Base-by-base conservation (phyloP, 805 yeast species). In the Yarrowia deformans region DNA sequence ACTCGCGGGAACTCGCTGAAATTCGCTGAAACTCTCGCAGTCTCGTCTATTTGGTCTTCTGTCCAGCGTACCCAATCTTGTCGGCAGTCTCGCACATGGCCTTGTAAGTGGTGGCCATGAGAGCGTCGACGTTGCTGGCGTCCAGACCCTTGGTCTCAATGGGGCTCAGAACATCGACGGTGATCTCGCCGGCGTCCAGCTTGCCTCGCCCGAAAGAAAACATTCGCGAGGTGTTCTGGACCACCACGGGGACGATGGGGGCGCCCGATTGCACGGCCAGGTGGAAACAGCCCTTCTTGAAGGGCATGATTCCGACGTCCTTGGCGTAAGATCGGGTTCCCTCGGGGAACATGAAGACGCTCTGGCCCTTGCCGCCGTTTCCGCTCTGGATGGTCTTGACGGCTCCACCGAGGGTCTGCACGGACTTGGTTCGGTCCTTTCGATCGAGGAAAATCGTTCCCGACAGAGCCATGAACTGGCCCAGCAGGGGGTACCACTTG, bases 211-310 rank as follows among this genome's bases (percentile, higher is more conserved):
- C 84, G 63, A 89, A 79, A 75, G 86, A 85, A 81, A 90, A 84
- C 58, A 95, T 78, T 39, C 87, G 84, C 3, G 97, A 88, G 68
- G 97, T 91, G 81, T 95, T 95, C 40, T 94, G 86, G 10, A 91
- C 93, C 14, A 91, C 96, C 64, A 90, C 82, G 9, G 99, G 99
- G 32, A 95, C 86, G 64, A 95, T 83, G 19, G 98, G 98, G 45
- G 94, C 88, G 50, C 87, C 87, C 7, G 97, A 97, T 79, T 93
- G 97, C 72, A 90, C 90, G 8, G 99, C 99, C 76, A 95, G 84
- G 79, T 95, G 98, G 87, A 95, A 95, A 0, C 98, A 98, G 69
- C 99, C 99, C 77, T 95, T 95, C 79, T 95, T 95, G 81, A 95
- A 92, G 0, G 97, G 97, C 63, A 92, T 83, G 77, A 95, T 80